Percentiles rank a stretch among this genome's conserved stretches.
Conservation (phyloP, 1,284 basidiomycete genomes). For the Ustilago shanxiensis region DNA sequence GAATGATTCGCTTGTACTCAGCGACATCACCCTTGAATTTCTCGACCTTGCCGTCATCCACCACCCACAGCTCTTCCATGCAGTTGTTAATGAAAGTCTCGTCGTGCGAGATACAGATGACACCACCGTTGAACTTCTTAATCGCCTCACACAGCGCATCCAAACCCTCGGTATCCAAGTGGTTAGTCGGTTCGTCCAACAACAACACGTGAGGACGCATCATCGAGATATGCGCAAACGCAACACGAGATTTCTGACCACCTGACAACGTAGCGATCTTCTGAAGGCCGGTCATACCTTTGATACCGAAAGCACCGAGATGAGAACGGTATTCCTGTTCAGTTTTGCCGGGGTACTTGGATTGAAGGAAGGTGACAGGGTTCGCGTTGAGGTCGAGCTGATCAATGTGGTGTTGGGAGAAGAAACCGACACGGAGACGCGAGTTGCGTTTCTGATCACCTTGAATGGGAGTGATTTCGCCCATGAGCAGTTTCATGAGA, state of each 20-base stretch:
- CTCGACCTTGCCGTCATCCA: constrained; percentile 83
- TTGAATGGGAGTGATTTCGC: constrained; percentile 82
- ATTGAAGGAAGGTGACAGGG: constrained; percentile 91
- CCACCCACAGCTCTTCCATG: constrained; percentile 75
- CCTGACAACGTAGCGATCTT: constrained; percentile 76
- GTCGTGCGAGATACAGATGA: constrained; percentile 67
- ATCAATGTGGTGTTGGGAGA: constrained; percentile 92
- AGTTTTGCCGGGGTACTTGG: constrained; percentile 90
- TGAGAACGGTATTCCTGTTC: constrained; percentile 97
- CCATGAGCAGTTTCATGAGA: constrained; percentile 93
- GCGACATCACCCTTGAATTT: constrained; percentile 92
- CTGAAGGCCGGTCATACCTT: constrained; percentile 94
- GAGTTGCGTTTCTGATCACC: constrained; percentile 92
- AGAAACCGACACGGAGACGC: constrained; percentile 76
- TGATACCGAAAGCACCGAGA: constrained; percentile 98
- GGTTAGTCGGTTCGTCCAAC: constrained; percentile 98
- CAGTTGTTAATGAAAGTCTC: constrained; percentile 66
- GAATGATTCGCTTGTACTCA: constrained; percentile 82
- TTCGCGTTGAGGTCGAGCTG: constrained; percentile 85
- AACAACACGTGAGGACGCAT: constrained; percentile 94
- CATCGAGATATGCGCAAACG: constrained; percentile 91
- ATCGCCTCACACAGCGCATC: constrained; percentile 93
- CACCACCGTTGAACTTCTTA: constrained; percentile 93
- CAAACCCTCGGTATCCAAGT: constrained; percentile 89
- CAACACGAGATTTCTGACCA: constrained; percentile 96